Percentiles rank a stretch among this genome's conserved stretches.
phyloP scores from a whole-genome alignment of 2,329 filamentous ascomycete species.

The Pseudogymnoascus pannorum region DNA sequence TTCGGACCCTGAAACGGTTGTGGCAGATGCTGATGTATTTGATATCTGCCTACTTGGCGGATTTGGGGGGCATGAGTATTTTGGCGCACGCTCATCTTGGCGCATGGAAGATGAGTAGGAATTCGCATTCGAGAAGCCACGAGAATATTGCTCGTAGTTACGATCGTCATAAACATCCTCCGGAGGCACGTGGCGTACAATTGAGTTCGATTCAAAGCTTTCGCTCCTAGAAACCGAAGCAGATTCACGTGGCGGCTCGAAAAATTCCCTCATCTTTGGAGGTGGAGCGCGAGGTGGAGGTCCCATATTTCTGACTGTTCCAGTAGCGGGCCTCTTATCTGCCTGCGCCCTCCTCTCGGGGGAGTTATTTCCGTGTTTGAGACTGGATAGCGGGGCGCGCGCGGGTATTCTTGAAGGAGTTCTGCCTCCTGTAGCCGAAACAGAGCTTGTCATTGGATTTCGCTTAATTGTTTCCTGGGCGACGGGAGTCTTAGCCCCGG shows the following conservation, averaged over 20 bases:
- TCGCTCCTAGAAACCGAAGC: slow-evolving; percentile 42
- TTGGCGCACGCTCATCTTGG: slow-evolving; percentile 30
- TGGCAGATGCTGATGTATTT: slow-evolving; percentile 53
- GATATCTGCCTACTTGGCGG: slow-evolving; percentile 57
- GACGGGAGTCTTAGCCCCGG: slow-evolving; percentile 46
- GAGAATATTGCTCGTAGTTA: slow-evolving; percentile 28
- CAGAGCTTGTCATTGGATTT: slow-evolving; percentile 19
- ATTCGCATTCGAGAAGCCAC: slow-evolving; percentile 15
- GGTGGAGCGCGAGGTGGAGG: slow-evolving; percentile 61
- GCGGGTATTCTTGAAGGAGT: slow-evolving; percentile 65
- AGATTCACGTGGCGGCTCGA: slow-evolving; percentile 42
- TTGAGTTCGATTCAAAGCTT: slow-evolving; percentile 43
- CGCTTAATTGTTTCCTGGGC: slow-evolving; percentile 30
- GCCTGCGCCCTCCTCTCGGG: slow-evolving; percentile 54
- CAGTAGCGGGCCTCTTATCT: slow-evolving; percentile 17
- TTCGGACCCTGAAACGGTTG: slow-evolving; percentile 72
- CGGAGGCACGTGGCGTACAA: slow-evolving; percentile 56
- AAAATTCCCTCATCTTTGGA: slow-evolving; percentile 86
- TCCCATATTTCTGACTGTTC: slow-evolving; percentile 38
- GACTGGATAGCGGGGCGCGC: slow-evolving; percentile 60
- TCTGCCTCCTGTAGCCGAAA: slow-evolving; percentile 27
- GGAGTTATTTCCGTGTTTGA: slow-evolving; percentile 69
- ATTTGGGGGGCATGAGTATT: slow-evolving; percentile 22
- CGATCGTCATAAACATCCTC: slow-evolving; percentile 83
- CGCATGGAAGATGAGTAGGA: slow-evolving; percentile 35